Evolutionary conservation across 2,329 filamentous ascomycete genomes (phyloP), one percentile per base, ranked within the genome.

Genomic region (Xylariales sp.): DNA sequence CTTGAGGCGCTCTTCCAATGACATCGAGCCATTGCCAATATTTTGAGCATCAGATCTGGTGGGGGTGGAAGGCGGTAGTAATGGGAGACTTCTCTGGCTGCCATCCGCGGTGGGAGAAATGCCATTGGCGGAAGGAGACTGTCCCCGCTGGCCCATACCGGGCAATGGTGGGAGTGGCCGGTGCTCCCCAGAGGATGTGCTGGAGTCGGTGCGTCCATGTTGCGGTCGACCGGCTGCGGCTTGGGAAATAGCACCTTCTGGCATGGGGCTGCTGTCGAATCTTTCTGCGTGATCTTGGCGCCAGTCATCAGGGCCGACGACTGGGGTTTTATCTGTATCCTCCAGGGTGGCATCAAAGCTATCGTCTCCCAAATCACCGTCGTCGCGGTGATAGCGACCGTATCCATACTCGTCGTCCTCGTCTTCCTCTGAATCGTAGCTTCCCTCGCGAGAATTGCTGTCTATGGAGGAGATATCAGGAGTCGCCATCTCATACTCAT

Each of bases 271-370:
- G 42, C 73, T 76, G 29, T 84, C 81, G 51, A 86, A 93, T 2
- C 81, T 78, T 50, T 88, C 79, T 25, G 86, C 81, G 20, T 81
- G 58, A 65, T 87, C 66, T 66, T 90, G 86, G 46, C 86, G 81
- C 93, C 93, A 98, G 58, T 96, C 89, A 53, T 97, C 93, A 1
- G 93, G 93, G 16, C 94, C 78, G n/a, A 98, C 91, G 10, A 98
- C 93, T 0, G 93, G 93, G 1, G 93, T 97, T 70, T 97, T 97
- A 55, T 95, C 88, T 5, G 88, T 91, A 55, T 97, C 91, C 62
- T 97, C 91, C 2, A 97, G 74, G 6, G 89, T 95, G 12, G 88
- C 91, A 62, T 97, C 91, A 51, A 97, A 97, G 66, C 91, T 96
- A 56, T 96, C 91, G 29, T 91, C 87, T 29, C 76, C 74, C 38